Base-by-base conservation (phyloP, 192 early-diverging fungal genomes). In the Geranomyces variabilis region DNA sequence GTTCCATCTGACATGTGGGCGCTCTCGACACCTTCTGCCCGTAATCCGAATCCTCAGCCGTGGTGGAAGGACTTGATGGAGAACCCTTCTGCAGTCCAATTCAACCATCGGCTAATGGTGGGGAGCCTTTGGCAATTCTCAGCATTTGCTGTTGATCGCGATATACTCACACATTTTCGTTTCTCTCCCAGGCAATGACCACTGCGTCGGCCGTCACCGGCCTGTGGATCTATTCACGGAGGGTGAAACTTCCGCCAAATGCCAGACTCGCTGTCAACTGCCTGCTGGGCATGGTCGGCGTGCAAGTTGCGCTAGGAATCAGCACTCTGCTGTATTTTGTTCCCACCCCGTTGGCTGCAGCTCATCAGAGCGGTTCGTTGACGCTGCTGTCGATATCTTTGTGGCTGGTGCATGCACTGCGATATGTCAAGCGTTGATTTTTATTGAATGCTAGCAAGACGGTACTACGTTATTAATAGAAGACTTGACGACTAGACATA, bases 61-160 rank as follows among this genome's bases (percentile, higher is more conserved):
- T 89, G 66, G 84, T 96, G 91, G 92, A 80, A 89, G 68, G 94
- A 99, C 75, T 75, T 97, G 33, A 82, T 95, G n/a, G 94, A 97
- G 61, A 99, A 99, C 79, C 94, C 93, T 2, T 83, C 91, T 28
- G 91, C 93, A 4, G 95, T 97, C 26, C 96, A 97, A 84, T 96
- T 99, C 67, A 90, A 93, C 75, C 97, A 99, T 77, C 90, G 97
- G 53, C 80, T 90, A n/a, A 69, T 99, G 79, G 88, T 91, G 29
- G 19, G 58, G 26, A 83, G 67, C 81, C 17, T 53, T 26, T 53
- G 4, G 51, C 24, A 41, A 41, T 7, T 41, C 10, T 3, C 36
- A 79, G 24, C 36, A 41, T 53, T 53, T n/a, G 12, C 19, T 19
- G 46, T 19, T 19, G 6, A 14, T 13, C 48, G 17, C 36, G 12